Evolutionary conservation across 1,139 yeast genomes (phyloP).

Genomic region (Candida sanyaensis): DNA sequence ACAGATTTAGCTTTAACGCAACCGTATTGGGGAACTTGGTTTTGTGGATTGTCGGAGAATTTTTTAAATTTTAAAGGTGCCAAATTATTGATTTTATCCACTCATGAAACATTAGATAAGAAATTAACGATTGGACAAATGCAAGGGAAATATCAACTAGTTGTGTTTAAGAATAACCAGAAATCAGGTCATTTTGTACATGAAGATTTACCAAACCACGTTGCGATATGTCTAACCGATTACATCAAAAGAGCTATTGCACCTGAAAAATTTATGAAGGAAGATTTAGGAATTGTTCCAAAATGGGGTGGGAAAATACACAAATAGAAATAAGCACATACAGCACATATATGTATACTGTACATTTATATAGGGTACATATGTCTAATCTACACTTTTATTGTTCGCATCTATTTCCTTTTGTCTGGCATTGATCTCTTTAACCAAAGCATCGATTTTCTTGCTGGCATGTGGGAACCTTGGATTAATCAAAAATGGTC

Average conservation of each 20-base stretch:
- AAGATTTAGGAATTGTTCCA: constrained; percentile 43
- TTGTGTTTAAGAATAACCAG: constrained; percentile 64
- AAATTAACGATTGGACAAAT: constrained; percentile 89
- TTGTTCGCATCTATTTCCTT: constrained; percentile 24
- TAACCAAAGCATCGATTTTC: constrained; percentile 79
- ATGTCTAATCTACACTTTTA: constrained; percentile 30
- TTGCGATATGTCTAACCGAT: constrained; percentile 57
- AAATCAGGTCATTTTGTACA: constrained; percentile 88
- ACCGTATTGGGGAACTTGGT: constrained; percentile 84
- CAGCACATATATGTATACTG: not conserved
- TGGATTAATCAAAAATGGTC: constrained; percentile 94
- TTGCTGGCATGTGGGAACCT: constrained; percentile 86
- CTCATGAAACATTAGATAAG: constrained; percentile 86
- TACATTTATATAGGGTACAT: not conserved
- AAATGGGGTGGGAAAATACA: constrained; percentile 56
- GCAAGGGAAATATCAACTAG: constrained; percentile 93
- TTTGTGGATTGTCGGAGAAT: constrained; percentile 61
- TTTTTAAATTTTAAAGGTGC: constrained; percentile 58
- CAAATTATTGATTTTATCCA: constrained; percentile 79
- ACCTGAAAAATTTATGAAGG: constrained; percentile 37
- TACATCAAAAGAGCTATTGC: constrained; percentile 48
- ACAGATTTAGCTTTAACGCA: constrained; percentile 62
- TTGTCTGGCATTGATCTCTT: constrained; percentile 44
- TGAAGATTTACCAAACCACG: constrained; percentile 78
- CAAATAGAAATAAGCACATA: constrained; percentile 15